Base-by-base conservation (phyloP, 2,329 filamentous ascomycete genomes). In the Ascosphaera acerosa region DNA sequence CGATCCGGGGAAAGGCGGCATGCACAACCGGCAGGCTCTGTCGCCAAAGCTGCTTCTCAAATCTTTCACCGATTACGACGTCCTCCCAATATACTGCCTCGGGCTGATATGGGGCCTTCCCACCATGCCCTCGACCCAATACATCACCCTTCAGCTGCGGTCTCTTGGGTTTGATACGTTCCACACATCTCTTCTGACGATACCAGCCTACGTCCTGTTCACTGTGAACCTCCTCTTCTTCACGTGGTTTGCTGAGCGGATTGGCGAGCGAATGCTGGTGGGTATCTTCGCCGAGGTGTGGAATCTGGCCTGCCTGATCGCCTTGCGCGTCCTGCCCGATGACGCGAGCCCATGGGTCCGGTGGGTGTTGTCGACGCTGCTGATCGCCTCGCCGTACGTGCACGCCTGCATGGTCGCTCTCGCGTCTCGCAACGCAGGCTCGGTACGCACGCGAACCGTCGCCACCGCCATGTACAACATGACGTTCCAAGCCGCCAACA, bases 161-260 rank as follows among this genome's bases (percentile, higher is more conserved):
- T 54, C 61, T 2, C 50, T 71, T 3, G 66, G 57, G 9, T 70
- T 69, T 48, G 49, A 48, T 30, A 66, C 64, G 2, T 64, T 74
- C 42, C 49, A 65, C 18, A 62, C 61, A 17, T 75, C 72, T 38
- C 52, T 76, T 36, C 56, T 75, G 15, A 66, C 66, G 1, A 70
- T 72, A 10, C 66, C 65, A 0, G 59, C 63, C 1, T 62, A 61
- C 10, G 54, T 53, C 0, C 45, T 69, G 1, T 66, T 66, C 42
- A 66, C 70, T 36, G 33, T 65, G 30, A 64, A 64, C 28, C 59
- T 70, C 47, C 43, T 69, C 10, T 43, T 52, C 2, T 54, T 64
- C 35, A 62, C 65, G 0, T 64, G 54, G 47, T 51, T 61, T 29
- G 64, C 60, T 4, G 62, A 68, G 34, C 53, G 58, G 34, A 62